phyloP scores from a whole-genome alignment of 306 rosid genomes.

The Acacia acuminata region DNA sequence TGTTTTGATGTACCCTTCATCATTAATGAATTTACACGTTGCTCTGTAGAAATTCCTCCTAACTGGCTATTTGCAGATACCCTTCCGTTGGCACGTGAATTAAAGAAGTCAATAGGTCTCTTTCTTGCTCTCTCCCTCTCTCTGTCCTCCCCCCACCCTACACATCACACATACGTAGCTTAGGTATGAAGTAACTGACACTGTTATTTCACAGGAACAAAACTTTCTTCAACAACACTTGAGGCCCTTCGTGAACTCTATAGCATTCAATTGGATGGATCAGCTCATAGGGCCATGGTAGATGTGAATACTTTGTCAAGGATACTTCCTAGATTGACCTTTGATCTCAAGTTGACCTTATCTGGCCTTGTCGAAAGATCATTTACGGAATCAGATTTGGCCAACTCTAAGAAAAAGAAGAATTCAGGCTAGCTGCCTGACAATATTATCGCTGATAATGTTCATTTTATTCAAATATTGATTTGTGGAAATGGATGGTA shows the following conservation, averaged over 20 bases:
- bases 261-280: slow-evolving; percentile 50
- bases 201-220: slow-evolving; percentile 48
- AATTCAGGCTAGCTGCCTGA: slow-evolving; percentile 45
- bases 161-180: not conserved
- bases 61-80: slow-evolving; percentile 74
- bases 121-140: slow-evolving; percentile 19
- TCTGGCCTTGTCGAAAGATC: slow-evolving; percentile 58
- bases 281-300: slow-evolving; percentile 88
- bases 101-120: slow-evolving; percentile 64
- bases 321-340: slow-evolving; percentile 64
- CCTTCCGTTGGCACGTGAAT: slow-evolving; percentile 64
- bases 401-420: slow-evolving; percentile 66
- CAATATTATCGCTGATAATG: slow-evolving; percentile 21
- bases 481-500: slow-evolving; percentile 16
- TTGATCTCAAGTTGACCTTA: slow-evolving; percentile 56
- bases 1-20: slow-evolving; percentile 87
- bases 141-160: not conserved
- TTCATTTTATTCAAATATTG: slow-evolving; percentile 21
- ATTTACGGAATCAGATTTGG: slow-evolving; percentile 55
- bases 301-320: slow-evolving; percentile 64
- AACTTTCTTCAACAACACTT: slow-evolving; percentile 42
- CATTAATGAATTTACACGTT: slow-evolving; percentile 61
- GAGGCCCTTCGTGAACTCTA: slow-evolving; percentile 56
- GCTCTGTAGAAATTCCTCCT: slow-evolving; percentile 57
- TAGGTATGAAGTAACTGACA: slow-evolving; percentile 28